A percentile compares a stretch with the other conserved stretches of the same genome.
Evolutionary conservation across 2,329 filamentous ascomycete genomes (phyloP).

Genomic region (Daldinia eschscholtzii): DNA sequence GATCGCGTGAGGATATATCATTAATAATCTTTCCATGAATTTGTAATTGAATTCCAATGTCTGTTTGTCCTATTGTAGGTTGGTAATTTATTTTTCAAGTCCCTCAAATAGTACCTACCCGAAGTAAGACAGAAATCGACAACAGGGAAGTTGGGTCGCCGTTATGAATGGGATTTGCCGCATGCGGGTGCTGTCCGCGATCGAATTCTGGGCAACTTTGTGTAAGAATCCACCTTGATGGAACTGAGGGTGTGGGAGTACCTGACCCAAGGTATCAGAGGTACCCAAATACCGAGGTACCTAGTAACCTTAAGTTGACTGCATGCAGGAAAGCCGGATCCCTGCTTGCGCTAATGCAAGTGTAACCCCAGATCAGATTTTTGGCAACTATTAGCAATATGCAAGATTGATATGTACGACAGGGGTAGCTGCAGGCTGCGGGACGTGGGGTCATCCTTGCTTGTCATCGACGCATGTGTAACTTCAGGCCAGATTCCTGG

Average conservation of each 20-base stretch:
- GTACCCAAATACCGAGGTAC: neutral
- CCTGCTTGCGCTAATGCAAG: conserved; percentile 1
- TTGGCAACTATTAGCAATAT: conserved; percentile 4
- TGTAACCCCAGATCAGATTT: neutral
- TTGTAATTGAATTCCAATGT: too few species aligned
- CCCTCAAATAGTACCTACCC: neutral
- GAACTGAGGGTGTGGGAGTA: neutral
- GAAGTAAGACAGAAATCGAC: neutral
- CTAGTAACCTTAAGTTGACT: neutral
- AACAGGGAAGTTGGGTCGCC: neutral
- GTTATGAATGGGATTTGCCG: neutral
- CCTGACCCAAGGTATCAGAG: neutral
- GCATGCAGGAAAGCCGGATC: neutral
- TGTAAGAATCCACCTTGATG: neutral
- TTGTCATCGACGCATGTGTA: neutral
- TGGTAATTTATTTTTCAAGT: too few species aligned
- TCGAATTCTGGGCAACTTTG: neutral
- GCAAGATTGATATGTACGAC: neutral
- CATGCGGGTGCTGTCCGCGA: neutral
- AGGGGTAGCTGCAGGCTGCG: neutral
- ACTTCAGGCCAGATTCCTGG: neutral
- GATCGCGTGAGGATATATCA: neutral
- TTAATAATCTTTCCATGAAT: too few species aligned
- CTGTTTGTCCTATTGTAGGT: too few species aligned
- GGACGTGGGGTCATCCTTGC: neutral